phyloP scores from a whole-genome alignment of 1,284 basidiomycete species.

The Leccinum fuscescens region DNA sequence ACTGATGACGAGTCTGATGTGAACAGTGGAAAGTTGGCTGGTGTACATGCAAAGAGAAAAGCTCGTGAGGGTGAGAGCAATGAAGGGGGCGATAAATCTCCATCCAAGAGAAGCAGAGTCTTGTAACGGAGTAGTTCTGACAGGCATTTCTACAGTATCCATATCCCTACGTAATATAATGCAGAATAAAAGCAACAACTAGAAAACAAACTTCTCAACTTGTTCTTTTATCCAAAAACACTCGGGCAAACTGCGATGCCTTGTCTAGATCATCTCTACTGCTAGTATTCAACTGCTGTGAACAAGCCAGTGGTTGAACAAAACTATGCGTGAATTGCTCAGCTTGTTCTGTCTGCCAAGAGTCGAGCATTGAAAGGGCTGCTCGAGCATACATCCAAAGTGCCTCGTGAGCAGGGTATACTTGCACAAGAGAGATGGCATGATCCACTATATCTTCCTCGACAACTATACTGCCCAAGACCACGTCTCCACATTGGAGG shows the following conservation, averaged over 20 bases:
- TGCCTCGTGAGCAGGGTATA: slow-evolving; percentile 55
- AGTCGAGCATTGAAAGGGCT: slow-evolving; percentile 3
- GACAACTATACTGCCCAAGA: slow-evolving; percentile 1
- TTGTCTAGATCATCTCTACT: not conserved
- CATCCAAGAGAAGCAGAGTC: slow-evolving; percentile 11
- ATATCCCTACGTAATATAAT: not conserved
- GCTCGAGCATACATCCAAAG: slow-evolving; percentile 52
- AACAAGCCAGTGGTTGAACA: slow-evolving; percentile 17
- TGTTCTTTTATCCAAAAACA: slow-evolving; percentile 13
- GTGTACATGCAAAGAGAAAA: slow-evolving; percentile 6
- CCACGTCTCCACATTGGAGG: slow-evolving; percentile 2
- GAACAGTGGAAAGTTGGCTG: not conserved
- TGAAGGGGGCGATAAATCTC: slow-evolving; percentile 12
- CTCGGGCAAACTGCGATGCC: slow-evolving; percentile 11
- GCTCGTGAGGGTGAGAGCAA: slow-evolving; percentile 5
- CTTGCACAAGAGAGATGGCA: slow-evolving; percentile 44
- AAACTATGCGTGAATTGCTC: slow-evolving; percentile 18
- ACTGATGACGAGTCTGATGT: slow-evolving; percentile 43
- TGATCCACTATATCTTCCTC: slow-evolving; percentile 32
- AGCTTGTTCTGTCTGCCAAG: not conserved
- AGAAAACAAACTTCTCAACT: not conserved
- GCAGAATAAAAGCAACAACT: not conserved
- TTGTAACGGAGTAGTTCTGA: not conserved
- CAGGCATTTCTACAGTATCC: not conserved
- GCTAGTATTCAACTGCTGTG: not conserved